Conservation (phyloP, 306 rosid species). For the Betula pendula region DNA sequence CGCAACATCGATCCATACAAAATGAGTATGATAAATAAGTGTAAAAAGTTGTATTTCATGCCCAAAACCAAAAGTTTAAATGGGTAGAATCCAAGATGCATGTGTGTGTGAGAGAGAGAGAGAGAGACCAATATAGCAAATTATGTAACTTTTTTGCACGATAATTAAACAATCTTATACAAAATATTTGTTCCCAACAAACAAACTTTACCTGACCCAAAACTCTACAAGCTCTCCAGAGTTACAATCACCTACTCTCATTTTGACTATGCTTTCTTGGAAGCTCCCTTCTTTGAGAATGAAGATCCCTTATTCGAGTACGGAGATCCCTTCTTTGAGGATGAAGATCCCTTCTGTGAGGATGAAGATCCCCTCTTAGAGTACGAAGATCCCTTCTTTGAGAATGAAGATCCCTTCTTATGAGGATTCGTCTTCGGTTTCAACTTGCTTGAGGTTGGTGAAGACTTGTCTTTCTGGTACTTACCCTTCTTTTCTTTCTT, state of each 20-base stretch:
- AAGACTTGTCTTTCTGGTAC: slow-evolving; percentile 41
- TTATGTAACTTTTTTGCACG: not conserved
- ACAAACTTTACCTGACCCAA: not conserved
- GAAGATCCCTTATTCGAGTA: not conserved
- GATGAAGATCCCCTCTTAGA: slow-evolving; percentile 31
- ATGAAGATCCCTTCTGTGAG: slow-evolving; percentile 32
- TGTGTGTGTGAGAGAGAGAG: not conserved
- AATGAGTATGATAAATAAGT: not conserved
- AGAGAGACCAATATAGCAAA: not conserved
- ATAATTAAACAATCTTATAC: not conserved
- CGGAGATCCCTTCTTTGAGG: not conserved
- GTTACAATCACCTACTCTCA: slow-evolving; percentile 34
- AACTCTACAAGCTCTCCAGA: slow-evolving; percentile 10
- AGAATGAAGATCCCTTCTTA: slow-evolving; percentile 29
- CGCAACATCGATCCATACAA: too few relatives aligned
- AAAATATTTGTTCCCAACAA: slow-evolving; percentile 2
- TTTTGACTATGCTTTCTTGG: slow-evolving; percentile 56
- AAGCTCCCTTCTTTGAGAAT: slow-evolving; percentile 30
- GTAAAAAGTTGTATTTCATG: too few relatives aligned
- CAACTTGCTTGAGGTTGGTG: slow-evolving; percentile 54
- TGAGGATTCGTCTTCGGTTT: slow-evolving; percentile 57
- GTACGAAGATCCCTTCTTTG: slow-evolving; percentile 45
- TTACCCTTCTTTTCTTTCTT: slow-evolving; percentile 67
- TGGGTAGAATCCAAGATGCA: not conserved
- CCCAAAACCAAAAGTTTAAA: too few relatives aligned